Conservation (phyloP, 805 yeast species). For the Wickerhamomyces rabaulensis region DNA sequence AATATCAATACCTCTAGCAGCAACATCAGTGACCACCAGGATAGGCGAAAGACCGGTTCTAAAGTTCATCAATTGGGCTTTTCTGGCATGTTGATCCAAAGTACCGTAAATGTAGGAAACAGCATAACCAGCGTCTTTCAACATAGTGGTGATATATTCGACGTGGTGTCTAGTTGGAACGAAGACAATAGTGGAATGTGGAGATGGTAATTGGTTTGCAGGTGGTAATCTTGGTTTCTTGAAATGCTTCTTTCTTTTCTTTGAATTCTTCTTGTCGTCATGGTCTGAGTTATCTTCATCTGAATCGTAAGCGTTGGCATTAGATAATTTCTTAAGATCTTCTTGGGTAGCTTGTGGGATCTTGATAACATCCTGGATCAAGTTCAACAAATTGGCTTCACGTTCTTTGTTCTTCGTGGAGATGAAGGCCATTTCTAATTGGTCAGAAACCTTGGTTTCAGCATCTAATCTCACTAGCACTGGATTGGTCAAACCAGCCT, state of each 20-base stretch:
- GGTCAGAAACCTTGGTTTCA: slow-evolving; percentile 84
- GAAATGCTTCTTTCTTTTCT: slow-evolving; percentile 30
- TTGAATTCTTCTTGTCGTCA: slow-evolving; percentile 38
- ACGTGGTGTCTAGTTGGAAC: slow-evolving; percentile 98
- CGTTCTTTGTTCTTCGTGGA: slow-evolving; percentile 79
- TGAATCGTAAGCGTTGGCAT: slow-evolving; percentile 37
- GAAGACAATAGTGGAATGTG: slow-evolving; percentile 82
- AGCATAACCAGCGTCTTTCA: slow-evolving; percentile 77
- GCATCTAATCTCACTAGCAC: slow-evolving; percentile 90
- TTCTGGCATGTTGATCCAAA: slow-evolving; percentile 91
- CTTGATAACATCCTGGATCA: slow-evolving; percentile 81
- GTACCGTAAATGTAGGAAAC: slow-evolving; percentile 91
- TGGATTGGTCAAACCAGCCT: slow-evolving; percentile 92
- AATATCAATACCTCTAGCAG: slow-evolving; percentile 98
- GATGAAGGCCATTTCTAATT: slow-evolving; percentile 84
- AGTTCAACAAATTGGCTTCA: slow-evolving; percentile 75
- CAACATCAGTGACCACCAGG: slow-evolving; percentile 96
- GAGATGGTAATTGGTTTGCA: slow-evolving; percentile 81
- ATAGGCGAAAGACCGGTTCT: slow-evolving; percentile 77
- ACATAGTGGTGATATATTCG: slow-evolving; percentile 71
- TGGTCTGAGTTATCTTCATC: slow-evolving; percentile 43
- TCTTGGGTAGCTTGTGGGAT: slow-evolving; percentile 77
- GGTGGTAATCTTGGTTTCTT: slow-evolving; percentile 61
- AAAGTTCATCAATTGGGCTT: slow-evolving; percentile 79
- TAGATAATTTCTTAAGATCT: slow-evolving; percentile 49